Evolutionary conservation across 305 asterid species (phyloP), one percentile per base, ranked within the genome.

Genomic region (Ajuga reptans): DNA sequence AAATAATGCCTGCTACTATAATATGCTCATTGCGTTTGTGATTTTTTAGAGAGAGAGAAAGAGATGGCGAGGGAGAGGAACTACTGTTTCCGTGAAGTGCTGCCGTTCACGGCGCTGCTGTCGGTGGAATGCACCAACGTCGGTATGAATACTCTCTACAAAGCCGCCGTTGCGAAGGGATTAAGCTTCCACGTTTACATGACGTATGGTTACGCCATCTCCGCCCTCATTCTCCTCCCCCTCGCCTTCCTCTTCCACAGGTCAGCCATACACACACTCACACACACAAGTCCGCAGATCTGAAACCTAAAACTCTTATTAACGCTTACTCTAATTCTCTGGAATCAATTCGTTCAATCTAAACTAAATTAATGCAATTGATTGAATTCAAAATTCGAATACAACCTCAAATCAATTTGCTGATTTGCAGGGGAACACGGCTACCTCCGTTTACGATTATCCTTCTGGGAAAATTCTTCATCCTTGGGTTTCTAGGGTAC

Each of bases 401-500:
- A 21, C 27, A 0, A 21, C 27, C 1, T 21, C 2, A 2, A 21
- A 21, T 21, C 27, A 2, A 21, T 21, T 21, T 21, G 27, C 27
- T 21, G 27, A 1, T 76, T 34, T 49, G 78, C 80, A 79, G 88
- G 45, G 72, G 71, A 14, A 72, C 76, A 1, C 16, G 3, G 17
- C 80, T 84, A 37, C 88, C 88, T n/a, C 80, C 80, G 1, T 56
- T 81, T 0, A 74, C 24, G 6, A 0, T 63, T 4, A 42, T 9
- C 55, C 42, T 79, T 9, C 10, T 81, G 4, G 66, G n/a, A 39
- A 78, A 70, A 69, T 75, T 83, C 37, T 78, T 70, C 70, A 8
- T 77, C 58, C 78, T 81, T 4, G 87, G 81, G 3, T 24, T 56
- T 53, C 79, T 84, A n/a, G 83, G 84, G 84, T 81, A 77, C 9